Base-by-base conservation (phyloP, 805 yeast species). In the Spathaspora hagerdaliae region DNA sequence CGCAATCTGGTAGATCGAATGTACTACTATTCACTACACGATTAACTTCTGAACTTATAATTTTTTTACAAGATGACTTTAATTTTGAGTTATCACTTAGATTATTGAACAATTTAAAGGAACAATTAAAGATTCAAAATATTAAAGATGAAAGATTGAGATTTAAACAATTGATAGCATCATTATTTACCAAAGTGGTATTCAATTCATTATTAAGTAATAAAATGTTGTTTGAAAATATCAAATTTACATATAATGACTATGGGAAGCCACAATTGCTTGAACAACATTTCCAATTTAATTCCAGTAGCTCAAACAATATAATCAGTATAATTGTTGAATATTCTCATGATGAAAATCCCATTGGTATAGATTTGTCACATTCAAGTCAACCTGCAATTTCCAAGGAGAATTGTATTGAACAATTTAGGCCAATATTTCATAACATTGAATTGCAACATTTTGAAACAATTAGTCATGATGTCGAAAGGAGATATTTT, bases 241-340 rank as follows among this genome's bases (percentile, higher is more conserved):
- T 62, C 58, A 42, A 47, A 8, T 63, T 76, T 38, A 46, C 47
- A 0, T 57, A 52, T 31, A 74, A 71, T 33, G 46, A 58, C 31
- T 74, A 55, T 52, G 92, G 94, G 1, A 86, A 85, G 52, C 91
- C 94, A 0, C 49, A 31, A 4, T 39, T 79, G 12, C 43, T 45
- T 1, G 51, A 43, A 5, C 36, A 42, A 27, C 27, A 27, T 3
- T 51, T 74, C 32, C 60, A 70, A 31, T 86, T 79, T 65, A 85
- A 81, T 56, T 64, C 81, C 54, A 77, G 87, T 6, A 81, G 81
- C 51, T 85, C 87, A 32, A 71, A 74, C 32, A 73, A 73, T 6
- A 50, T 73, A 6, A 68, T 81, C 2, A 63, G 78, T 14, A 59
- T 85, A 50, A 77, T 65, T 3, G 58, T 81, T 1, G 69, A 59